Evolutionary conservation across 2,329 filamentous ascomycete genomes (phyloP), one percentile per base, ranked within the genome.

Genomic region (Chalaropsis ovoidea): DNA sequence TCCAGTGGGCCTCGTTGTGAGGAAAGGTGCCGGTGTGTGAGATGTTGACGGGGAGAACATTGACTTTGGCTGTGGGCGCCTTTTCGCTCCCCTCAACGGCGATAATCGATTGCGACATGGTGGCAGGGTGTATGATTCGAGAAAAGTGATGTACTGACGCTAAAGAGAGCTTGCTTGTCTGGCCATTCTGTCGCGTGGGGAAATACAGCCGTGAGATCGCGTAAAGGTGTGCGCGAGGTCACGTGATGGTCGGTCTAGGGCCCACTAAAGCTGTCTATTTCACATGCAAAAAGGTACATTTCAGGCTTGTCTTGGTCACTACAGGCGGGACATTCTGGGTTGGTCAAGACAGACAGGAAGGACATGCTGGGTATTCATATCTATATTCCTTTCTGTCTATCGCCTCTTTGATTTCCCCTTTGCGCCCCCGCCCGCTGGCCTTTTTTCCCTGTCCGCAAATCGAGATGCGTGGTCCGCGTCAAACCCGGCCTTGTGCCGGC

Each of bases 31-130:
- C 92, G 70, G 88, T 84, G 74, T 95, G 87, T 71, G 92, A 82
- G 72, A 96, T 84, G 65, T 84, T 83, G 71, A 89, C 94, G 2
- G 92, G 91, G 15, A 96, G 80, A 22, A 96, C 77, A 71, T 96
- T 87, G 3, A 87, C 82, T 0, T 79, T 83, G 65, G 78, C 78
- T 67, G 79, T 79, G 22, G 66, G 54, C 1, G 67, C 66, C 5
- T 67, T 64, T 1, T 70, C 64, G 27, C 69, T 65, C 4, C 71
- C 68, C n/a, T 73, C 72, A 39, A 81, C 71, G 2, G 72, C 71
- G 31, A 81, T 74, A 17, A 81, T 79, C 45, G 76, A 73, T 66
- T 76, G 75, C 6, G 75, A 71, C 79, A 80, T 80, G 35, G 7
- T 71, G 63, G 63, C 58, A 54, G 10, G 27, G 17, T 22, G 41